Conservation (phyloP, 495 filamentous ascomycete species). For the Aeminium ludgeri region DNA sequence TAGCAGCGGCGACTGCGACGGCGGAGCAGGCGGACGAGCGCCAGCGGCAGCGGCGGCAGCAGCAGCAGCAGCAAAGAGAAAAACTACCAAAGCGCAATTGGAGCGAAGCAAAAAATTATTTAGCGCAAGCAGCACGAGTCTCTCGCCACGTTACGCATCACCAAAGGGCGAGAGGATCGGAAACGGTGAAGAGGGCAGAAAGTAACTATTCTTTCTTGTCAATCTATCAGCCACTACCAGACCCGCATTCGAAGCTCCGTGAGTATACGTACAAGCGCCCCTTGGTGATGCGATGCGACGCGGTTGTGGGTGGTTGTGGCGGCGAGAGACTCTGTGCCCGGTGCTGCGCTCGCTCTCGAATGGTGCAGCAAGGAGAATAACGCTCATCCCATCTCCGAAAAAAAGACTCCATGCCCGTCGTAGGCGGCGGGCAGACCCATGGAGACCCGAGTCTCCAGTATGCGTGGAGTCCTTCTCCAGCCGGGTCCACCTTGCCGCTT, state of each 20-base stretch:
- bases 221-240: constrained; percentile 3
- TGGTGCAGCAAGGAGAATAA: no score
- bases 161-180: no score
- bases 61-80: not conserved
- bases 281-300: no score
- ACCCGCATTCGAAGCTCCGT: not conserved
- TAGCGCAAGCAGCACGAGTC: no score
- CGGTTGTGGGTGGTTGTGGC: no score
- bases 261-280: constrained; percentile 3
- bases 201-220: constrained; percentile 1
- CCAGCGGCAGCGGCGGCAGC: not conserved
- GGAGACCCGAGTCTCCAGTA: no score
- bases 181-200: not conserved
- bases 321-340: no score
- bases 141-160: no score
- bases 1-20: not conserved
- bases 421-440: no score
- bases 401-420: not conserved
- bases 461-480: not conserved
- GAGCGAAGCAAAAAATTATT: not conserved
- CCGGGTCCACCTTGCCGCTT: no score
- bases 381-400: no score
- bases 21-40: not conserved
- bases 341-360: no score
- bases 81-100: not conserved